A percentile compares a stretch with the other conserved stretches of the same genome.
Evolutionary conservation across 129 eudicot species (phyloP).

Genomic region (Pittosporum tobira): DNA sequence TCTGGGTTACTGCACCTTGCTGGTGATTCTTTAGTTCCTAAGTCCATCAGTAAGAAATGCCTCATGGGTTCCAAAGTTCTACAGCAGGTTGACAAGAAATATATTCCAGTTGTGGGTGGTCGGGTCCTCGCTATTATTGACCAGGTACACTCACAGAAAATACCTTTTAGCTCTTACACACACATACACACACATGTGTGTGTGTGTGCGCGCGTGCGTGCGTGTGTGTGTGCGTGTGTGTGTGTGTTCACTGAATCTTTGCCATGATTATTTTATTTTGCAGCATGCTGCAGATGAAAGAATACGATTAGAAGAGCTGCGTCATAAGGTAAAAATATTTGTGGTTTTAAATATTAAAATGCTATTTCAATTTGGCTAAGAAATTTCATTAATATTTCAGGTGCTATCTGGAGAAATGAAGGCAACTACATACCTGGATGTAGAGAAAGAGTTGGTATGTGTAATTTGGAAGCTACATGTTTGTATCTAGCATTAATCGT

Average conservation of each 20-base stretch:
- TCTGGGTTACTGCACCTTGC: slow-evolving; percentile 61
- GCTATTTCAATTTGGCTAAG: slow-evolving; percentile 3
- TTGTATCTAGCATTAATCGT: neutral
- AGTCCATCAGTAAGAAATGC: slow-evolving; percentile 49
- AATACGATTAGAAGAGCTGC: slow-evolving; percentile 83
- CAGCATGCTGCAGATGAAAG: slow-evolving; percentile 99
- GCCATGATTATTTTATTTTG: slow-evolving; percentile 6
- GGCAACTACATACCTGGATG: slow-evolving; percentile 62
- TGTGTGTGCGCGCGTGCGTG: neutral
- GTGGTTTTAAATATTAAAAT: neutral
- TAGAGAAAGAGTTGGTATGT: slow-evolving; percentile 75
- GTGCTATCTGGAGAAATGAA: slow-evolving; percentile 85
- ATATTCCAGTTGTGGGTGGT: slow-evolving; percentile 75
- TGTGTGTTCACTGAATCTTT: neutral
- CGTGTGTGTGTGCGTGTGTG: neutral
- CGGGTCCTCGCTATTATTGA: slow-evolving; percentile 77
- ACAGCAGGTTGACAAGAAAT: slow-evolving; percentile 84
- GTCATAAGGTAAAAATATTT: slow-evolving; percentile 53
- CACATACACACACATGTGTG: neutral
- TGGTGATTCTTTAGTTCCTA: slow-evolving; percentile 70
- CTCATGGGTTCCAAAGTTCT: slow-evolving; percentile 74
- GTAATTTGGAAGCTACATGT: neutral
- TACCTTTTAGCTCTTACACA: neutral
- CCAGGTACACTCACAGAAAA: slow-evolving; percentile 44
- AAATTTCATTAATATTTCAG: slow-evolving; percentile 23